Evolutionary conservation across 2,329 filamentous ascomycete genomes (phyloP), one percentile per base, ranked within the genome.

Genomic region (Neofusicoccum sp.): DNA sequence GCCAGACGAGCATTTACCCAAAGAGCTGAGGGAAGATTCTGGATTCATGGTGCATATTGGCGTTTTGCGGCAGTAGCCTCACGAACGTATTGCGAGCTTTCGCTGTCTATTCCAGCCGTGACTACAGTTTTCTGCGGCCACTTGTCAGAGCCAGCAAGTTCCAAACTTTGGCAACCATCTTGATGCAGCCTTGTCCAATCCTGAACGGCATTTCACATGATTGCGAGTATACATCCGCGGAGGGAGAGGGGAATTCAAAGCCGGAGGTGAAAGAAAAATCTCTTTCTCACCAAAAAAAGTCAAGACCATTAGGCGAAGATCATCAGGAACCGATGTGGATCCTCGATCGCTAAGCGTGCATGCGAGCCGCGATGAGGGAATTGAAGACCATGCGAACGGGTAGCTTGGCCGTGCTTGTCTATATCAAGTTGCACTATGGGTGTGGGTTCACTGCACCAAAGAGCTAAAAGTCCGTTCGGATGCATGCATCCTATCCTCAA

Each of bases 31-130:
- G 61, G 80, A 84, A 6, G 83, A 83, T 14, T 85, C 84, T 24
- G 93, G 93, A 5, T 96, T 96, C 76, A 86, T 90, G 31, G 84
- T 97, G 6, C 92, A 98, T 77, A 67, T 96, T 20, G 89, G 91
- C 1, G 44, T 73, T 48, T 26, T 63, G 40, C 48, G 61, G 38
- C 44, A 53, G 41, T 26, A 48, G 3, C 24, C 26, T 36, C 36
- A 26, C 49, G 34, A n/a, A n/a, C n/a, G n/a, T n/a, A n/a, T n/a
- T n/a, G n/a, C n/a, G n/a, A n/a, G n/a, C n/a, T n/a, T n/a, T n/a
- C n/a, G n/a, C n/a, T n/a, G n/a, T n/a, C n/a, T n/a, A n/a, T n/a
- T n/a, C n/a, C n/a, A n/a, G n/a, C n/a, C n/a, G n/a, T n/a, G n/a
- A n/a, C n/a, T n/a, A n/a, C n/a, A n/a, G n/a, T n/a, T n/a, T n/a